Conservation (phyloP, 2,329 filamentous ascomycete species). For the Ilyonectria destructans region DNA sequence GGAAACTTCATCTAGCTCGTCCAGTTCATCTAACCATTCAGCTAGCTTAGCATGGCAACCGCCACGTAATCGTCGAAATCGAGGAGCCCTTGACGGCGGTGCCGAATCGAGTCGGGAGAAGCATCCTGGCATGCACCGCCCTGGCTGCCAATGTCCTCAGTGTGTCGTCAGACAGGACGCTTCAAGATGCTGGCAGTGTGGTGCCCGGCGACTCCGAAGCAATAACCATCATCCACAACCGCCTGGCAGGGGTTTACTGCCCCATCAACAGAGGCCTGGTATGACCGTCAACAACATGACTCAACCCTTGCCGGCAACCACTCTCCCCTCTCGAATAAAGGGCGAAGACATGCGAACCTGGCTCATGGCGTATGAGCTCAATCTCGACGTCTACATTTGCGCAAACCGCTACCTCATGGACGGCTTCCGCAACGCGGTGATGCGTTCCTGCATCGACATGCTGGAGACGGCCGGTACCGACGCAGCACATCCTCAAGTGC, state of each 20-base stretch:
- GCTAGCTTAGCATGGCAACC: conserved; percentile 35
- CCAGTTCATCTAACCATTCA: conserved; percentile 37
- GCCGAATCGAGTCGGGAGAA: conserved; percentile 55
- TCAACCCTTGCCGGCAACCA: not conserved
- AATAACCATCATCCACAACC: conserved; percentile 18
- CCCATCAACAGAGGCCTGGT: not conserved
- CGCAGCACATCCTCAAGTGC: conserved; percentile 61
- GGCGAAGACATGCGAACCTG: conserved; percentile 65
- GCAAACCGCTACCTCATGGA: conserved; percentile 65
- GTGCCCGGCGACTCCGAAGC: conserved; percentile 38
- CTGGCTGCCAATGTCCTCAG: conserved; percentile 61
- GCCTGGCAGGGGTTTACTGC: conserved; percentile 1
- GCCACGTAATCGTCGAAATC: conserved; percentile 36
- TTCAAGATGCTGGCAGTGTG: conserved; percentile 46
- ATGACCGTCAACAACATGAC: not conserved
- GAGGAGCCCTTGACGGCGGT: conserved; percentile 22
- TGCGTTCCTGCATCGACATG: conserved; percentile 63
- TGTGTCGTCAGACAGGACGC: conserved; percentile 51
- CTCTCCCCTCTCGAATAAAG: conserved; percentile 53
- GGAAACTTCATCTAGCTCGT: conserved; percentile 49
- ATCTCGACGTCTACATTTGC: conserved; percentile 66
- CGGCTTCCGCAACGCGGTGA: conserved; percentile 61
- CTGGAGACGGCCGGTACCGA: conserved; percentile 61
- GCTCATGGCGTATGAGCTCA: conserved; percentile 64
- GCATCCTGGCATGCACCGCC: conserved; percentile 62